Conservation (phyloP, 2,329 filamentous ascomycete genomes). For the Claviceps spartinae region DNA sequence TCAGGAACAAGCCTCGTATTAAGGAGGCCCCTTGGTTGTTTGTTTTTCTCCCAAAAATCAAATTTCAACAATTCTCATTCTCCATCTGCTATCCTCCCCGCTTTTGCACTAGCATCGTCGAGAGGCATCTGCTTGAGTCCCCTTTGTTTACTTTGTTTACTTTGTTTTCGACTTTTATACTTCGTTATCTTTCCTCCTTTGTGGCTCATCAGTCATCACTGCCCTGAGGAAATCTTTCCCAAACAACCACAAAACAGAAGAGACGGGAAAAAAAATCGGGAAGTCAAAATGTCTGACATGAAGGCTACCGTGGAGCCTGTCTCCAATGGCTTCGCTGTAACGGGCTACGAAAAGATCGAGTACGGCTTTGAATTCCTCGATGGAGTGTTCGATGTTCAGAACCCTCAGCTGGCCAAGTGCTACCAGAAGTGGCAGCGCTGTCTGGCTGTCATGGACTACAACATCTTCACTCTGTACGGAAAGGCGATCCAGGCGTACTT, state of each 20-base stretch:
- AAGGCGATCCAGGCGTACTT: slow-evolving; percentile 54
- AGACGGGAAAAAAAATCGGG: neutral
- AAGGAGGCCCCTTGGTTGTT: neutral
- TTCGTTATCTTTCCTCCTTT: neutral
- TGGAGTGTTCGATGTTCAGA: slow-evolving; percentile 47
- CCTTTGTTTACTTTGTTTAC: neutral
- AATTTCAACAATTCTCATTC: neutral
- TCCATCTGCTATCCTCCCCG: neutral
- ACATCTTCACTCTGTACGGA: slow-evolving; percentile 57
- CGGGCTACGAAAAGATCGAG: slow-evolving; percentile 63
- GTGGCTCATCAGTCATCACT: neutral
- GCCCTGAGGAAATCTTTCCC: neutral
- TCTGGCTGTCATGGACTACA: slow-evolving; percentile 56
- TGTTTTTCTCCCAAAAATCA: neutral
- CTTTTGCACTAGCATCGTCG: neutral
- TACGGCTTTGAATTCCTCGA: slow-evolving; percentile 65
- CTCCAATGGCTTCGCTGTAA: slow-evolving; percentile 52
- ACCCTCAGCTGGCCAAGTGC: slow-evolving; percentile 48
- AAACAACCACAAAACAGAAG: neutral
- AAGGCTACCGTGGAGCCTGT: slow-evolving; percentile 53
- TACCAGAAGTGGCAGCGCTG: slow-evolving; percentile 53
- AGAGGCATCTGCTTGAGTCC: neutral
- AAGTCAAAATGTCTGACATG: slow-evolving; percentile 48
- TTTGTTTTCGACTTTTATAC: neutral
- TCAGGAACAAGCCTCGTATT: neutral